These are phyloP conservation scores for Streptanthus diversifolius DNA, from an alignment of 345 rosid species.

Conservation along the genomic window DNA sequence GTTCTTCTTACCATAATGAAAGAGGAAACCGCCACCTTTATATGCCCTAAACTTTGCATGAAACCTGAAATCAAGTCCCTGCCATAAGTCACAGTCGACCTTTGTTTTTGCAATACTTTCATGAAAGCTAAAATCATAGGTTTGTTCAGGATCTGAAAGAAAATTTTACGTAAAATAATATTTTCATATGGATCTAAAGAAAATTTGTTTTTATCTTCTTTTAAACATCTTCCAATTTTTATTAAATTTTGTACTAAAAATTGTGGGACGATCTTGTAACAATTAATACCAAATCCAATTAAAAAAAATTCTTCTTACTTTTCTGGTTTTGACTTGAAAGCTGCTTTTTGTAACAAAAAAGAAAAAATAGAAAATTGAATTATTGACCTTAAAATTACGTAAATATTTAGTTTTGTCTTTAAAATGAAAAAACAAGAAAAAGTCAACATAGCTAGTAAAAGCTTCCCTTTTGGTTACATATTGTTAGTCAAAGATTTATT, in stretches of 20 bases:
- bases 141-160: too few relatives aligned
- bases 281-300: not conserved
- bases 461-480: not conserved
- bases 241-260: not conserved
- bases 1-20: not conserved
- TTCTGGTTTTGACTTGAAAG: not conserved
- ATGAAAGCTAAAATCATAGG: not conserved
- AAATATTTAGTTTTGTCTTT: not conserved
- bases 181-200: not conserved
- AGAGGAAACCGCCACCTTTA: not conserved
- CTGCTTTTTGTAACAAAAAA: not conserved
- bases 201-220: not conserved
- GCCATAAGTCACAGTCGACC: not conserved
- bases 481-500: not conserved
- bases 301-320: not conserved
- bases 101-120: not conserved
- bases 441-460: not conserved
- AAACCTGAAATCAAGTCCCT: not conserved
- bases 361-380: not conserved
- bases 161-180: too few relatives aligned
- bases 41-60: constrained; percentile 7
- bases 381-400: not conserved
- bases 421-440: not conserved
- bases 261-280: not conserved
- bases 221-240: not conserved